These are phyloP conservation scores for Alternaria brassicae DNA, from an alignment of 2,329 filamentous ascomycete species.

Conservation along the genomic window DNA sequence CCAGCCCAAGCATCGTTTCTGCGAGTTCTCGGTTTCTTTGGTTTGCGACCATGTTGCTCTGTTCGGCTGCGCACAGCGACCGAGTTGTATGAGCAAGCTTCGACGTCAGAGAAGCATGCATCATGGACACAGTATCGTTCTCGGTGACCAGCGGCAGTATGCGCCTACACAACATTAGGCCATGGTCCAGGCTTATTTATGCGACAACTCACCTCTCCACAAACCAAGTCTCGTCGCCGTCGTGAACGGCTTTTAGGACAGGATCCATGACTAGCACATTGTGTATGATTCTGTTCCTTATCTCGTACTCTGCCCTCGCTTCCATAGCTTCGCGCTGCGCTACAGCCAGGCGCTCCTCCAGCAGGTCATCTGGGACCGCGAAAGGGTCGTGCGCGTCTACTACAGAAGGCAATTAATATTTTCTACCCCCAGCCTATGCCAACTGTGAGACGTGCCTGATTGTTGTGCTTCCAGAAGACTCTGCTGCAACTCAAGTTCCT, in stretches of 20 bases:
- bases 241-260: constrained; percentile 78
- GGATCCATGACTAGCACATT: constrained; percentile 76
- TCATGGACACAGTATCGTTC: constrained; percentile 71
- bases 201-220: constrained; percentile 68
- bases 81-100: constrained; percentile 60
- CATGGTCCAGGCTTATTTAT: neutral
- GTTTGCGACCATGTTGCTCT: constrained; percentile 64
- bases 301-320: constrained; percentile 71
- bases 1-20: constrained; percentile 67
- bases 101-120: constrained; percentile 66
- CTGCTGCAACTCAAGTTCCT: constrained; percentile 75
- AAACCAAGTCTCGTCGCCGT: constrained; percentile 67
- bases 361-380: constrained; percentile 58
- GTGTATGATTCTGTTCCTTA: constrained; percentile 73
- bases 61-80: constrained; percentile 64
- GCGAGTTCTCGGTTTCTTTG: constrained; percentile 70
- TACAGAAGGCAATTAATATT: constrained; percentile 29
- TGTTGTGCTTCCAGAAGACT: constrained; percentile 65
- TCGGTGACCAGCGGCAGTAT: constrained; percentile 70
- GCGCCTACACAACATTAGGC: constrained; percentile 57
- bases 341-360: constrained; percentile 58
- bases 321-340: constrained; percentile 73
- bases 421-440: neutral
- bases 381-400: constrained; percentile 38
- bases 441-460: constrained; percentile 30